Evolutionary conservation across 768 basidiomycete species (phyloP).

Genomic region (Amanita phalloides): DNA sequence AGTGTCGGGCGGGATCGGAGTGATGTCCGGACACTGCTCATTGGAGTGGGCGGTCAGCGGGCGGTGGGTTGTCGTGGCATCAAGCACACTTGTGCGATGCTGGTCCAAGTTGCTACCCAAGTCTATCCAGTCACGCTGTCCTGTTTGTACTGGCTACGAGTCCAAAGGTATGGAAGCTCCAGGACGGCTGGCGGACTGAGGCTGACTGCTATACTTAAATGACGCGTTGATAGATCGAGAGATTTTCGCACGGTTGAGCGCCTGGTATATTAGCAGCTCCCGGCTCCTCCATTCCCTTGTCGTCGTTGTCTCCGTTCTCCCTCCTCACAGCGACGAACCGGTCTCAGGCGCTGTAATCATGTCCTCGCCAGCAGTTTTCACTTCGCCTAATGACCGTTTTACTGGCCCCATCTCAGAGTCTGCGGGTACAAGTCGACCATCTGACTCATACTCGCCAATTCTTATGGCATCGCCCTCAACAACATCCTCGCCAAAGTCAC

Average conservation of each 20-base stretch:
- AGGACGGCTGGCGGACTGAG: background rate
- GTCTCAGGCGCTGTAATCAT: background rate
- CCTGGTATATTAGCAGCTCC: background rate
- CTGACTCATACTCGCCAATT: slow-evolving; percentile 8
- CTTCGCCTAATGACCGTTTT: background rate
- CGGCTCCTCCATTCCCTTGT: background rate
- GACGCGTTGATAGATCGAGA: background rate
- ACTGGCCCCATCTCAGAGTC: background rate
- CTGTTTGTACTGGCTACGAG: no score
- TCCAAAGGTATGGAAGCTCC: background rate
- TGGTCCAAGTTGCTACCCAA: no score
- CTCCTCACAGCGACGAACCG: slow-evolving; percentile 5
- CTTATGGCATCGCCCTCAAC: slow-evolving; percentile 4
- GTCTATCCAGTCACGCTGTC: background rate
- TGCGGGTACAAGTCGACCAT: slow-evolving; percentile 8
- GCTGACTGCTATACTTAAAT: background rate
- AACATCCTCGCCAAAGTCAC: background rate
- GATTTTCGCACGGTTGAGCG: slow-evolving; percentile 1
- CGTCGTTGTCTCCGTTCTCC: slow-evolving; percentile 2
- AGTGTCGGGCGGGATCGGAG: background rate
- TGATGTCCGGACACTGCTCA: background rate
- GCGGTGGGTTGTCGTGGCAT: no score
- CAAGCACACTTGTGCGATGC: no score
- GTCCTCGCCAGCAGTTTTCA: background rate
- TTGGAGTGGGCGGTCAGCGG: no score